Evolutionary conservation across 306 rosid genomes (phyloP).

Genomic region (Boehmeria nivea): DNA sequence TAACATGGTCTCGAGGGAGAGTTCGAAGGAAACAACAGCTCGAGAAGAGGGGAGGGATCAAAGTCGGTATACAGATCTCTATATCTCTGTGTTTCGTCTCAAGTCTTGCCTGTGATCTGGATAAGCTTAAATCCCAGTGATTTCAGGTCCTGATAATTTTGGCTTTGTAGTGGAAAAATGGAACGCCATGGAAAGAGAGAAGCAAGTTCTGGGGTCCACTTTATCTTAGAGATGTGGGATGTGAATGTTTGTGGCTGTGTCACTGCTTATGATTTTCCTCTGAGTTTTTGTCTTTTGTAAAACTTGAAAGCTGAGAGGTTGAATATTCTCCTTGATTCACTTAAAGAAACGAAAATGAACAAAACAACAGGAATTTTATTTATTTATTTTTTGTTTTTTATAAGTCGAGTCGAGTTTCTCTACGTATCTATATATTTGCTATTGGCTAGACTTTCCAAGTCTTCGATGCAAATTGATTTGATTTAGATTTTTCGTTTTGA

Average conservation of each 20-base stretch:
- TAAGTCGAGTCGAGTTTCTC: no score
- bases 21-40: background rate
- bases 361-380: no score
- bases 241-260: background rate
- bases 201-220: slow-evolving; percentile 18
- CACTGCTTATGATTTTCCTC: background rate
- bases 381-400: no score
- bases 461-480: no score
- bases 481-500: no score
- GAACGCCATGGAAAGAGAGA: no score
- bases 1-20: slow-evolving; percentile 24
- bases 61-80: background rate
- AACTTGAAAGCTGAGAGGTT: background rate
- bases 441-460: no score
- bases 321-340: no score
- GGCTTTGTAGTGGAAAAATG: no score
- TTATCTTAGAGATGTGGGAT: slow-evolving; percentile 19
- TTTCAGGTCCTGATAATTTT: background rate
- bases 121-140: background rate
- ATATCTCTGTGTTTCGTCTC: slow-evolving; percentile 1
- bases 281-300: no score
- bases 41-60: background rate
- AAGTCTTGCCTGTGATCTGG: slow-evolving; percentile 7
- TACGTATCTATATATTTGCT: no score
- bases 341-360: no score